phyloP scores from a whole-genome alignment of 1,284 basidiomycete species.

The Chalciporus sp. region DNA sequence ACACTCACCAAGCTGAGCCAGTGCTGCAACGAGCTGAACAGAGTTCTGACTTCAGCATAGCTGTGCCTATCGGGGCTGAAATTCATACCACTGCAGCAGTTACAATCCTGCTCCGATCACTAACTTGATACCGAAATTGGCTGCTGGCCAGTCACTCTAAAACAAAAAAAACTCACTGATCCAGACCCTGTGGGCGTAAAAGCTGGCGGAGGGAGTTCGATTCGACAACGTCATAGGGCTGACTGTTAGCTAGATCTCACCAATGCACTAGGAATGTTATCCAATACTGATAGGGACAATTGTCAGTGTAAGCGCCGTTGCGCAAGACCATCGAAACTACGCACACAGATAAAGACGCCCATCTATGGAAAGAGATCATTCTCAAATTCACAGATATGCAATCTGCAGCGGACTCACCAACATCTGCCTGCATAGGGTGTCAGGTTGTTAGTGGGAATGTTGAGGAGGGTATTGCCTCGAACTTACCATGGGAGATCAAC shows the following conservation, averaged over 20 bases:
- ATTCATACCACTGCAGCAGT: conserved; percentile 5
- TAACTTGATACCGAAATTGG: conserved; percentile 1
- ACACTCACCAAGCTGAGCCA: neutral
- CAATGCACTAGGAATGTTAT: neutral
- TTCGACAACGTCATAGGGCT: too few relatives aligned
- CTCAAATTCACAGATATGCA: too few relatives aligned
- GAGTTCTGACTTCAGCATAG: neutral
- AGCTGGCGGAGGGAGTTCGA: neutral
- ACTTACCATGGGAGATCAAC: neutral
- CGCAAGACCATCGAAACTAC: neutral
- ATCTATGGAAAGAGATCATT: neutral
- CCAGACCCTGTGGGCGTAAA: conserved; percentile 16
- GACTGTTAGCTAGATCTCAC: neutral
- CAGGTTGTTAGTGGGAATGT: neutral
- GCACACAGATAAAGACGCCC: neutral
- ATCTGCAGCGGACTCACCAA: neutral
- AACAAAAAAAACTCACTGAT: conserved; percentile 6
- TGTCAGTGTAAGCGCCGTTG: neutral
- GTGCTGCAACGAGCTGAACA: neutral
- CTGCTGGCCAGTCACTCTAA: neutral
- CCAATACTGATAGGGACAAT: neutral
- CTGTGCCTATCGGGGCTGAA: neutral
- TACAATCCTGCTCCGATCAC: conserved; percentile 2
- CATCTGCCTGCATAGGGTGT: neutral
- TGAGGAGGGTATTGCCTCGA: neutral